These are phyloP conservation scores for Pythium phragmitis DNA, from an alignment of 352 stramenopile genomes.

Conservation along the genomic window DNA sequence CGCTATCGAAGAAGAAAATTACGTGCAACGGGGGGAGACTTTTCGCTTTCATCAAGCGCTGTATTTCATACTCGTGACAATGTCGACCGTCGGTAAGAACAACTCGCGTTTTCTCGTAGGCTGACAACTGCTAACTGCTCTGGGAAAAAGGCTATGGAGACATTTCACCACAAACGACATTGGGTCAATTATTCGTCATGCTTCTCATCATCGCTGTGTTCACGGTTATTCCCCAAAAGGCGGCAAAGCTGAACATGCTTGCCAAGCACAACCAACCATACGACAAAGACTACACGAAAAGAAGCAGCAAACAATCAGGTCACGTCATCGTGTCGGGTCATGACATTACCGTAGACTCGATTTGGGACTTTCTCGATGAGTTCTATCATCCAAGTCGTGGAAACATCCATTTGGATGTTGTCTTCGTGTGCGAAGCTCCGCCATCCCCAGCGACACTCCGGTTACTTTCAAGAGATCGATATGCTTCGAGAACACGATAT, in stretches of 20 bases:
- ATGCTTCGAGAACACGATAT: constrained; percentile 45
- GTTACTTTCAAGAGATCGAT: constrained; percentile 48
- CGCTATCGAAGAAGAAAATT: constrained; percentile 50
- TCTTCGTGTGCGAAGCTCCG: constrained; percentile 52
- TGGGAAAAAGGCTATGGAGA: constrained; percentile 56
- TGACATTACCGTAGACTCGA: constrained; percentile 39
- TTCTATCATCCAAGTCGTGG: constrained; percentile 70
- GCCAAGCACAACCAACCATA: constrained; percentile 56
- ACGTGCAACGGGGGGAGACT: constrained; percentile 31
- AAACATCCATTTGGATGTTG: constrained; percentile 58
- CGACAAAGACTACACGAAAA: constrained; percentile 50
- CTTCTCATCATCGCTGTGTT: constrained; percentile 67
- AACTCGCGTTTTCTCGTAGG: neutral
- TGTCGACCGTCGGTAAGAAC: constrained; percentile 60
- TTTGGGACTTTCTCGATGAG: constrained; percentile 65
- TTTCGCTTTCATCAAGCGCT: constrained; percentile 65
- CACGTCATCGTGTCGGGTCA: constrained; percentile 64
- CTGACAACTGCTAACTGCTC: neutral
- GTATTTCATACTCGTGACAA: constrained; percentile 75
- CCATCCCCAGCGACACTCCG: constrained; percentile 39
- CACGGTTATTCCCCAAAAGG: constrained; percentile 58
- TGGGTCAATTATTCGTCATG: constrained; percentile 72
- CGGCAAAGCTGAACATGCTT: constrained; percentile 59
- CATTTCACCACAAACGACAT: constrained; percentile 44
- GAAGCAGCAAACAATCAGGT: constrained; percentile 39